Evolutionary conservation across 75 land plant genomes (phyloP).

Genomic region (Cupressus sempervirens): DNA sequence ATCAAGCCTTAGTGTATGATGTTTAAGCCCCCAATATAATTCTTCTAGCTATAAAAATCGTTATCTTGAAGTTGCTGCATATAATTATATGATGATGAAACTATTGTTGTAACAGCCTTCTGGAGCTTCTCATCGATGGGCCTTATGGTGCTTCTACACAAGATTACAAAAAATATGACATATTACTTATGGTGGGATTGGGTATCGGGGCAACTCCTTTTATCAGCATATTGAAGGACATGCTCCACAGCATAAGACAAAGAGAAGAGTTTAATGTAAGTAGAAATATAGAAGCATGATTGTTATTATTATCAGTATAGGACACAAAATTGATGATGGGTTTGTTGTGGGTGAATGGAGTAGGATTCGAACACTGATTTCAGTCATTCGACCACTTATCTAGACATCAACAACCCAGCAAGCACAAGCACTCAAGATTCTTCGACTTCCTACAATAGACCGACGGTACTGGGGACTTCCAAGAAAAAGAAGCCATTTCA

Average conservation of each 20-base stretch:
- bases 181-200: conserved; percentile 83
- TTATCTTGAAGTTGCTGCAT: too few relatives aligned
- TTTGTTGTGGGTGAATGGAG: background rate
- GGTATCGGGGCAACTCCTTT: conserved; percentile 93
- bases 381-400: conserved; percentile 13
- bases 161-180: conserved; percentile 89
- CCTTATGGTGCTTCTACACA: conserved; percentile 99
- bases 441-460: background rate
- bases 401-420: conserved; percentile 10
- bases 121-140: conserved; percentile 91
- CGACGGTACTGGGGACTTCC: conserved; percentile 11
- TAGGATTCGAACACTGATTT: conserved; percentile 23
- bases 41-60: too few relatives aligned
- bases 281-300: background rate
- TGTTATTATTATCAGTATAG: background rate
- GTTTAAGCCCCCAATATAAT: too few relatives aligned
- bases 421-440: conserved; percentile 26
- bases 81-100: too few relatives aligned
- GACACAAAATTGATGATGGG: background rate
- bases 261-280: conserved; percentile 37
- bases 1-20: too few relatives aligned
- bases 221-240: conserved; percentile 68
- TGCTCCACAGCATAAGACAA: conserved; percentile 34
- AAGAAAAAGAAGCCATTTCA: conserved; percentile 19
- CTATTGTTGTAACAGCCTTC: conserved; percentile 22